Evolutionary conservation across 192 early-diverging fungal species (phyloP).

Genomic region (Coemansia sp.): DNA sequence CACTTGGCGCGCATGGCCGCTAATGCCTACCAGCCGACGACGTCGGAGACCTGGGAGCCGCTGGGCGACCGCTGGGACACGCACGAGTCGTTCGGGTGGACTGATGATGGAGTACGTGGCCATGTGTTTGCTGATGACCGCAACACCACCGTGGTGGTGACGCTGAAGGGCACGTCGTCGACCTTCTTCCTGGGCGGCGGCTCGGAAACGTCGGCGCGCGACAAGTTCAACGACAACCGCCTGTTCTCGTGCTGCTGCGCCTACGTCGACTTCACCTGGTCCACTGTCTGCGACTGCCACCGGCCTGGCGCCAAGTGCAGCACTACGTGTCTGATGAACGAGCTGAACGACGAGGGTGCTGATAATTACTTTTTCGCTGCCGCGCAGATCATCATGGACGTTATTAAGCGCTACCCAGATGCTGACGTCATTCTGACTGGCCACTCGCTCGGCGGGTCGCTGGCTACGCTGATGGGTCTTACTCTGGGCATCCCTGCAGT

Average conservation of each 20-base stretch:
- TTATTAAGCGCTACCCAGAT: constrained; percentile 66
- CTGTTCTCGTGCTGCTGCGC: constrained; percentile 98
- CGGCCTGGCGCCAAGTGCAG: constrained; percentile 61
- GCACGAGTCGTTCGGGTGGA: constrained; percentile 75
- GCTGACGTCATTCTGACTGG: constrained; percentile 80
- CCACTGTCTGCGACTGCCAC: constrained; percentile 83
- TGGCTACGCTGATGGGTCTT: constrained; percentile 75
- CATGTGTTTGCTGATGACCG: constrained; percentile 79
- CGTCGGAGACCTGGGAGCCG: constrained; percentile 67
- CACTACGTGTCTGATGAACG: constrained; percentile 62
- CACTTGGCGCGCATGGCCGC: constrained; percentile 78
- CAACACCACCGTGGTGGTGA: constrained; percentile 73
- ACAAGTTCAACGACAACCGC: constrained; percentile 88
- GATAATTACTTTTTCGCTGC: constrained; percentile 52
- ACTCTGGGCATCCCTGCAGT: constrained; percentile 85
- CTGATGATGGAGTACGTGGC: constrained; percentile 73
- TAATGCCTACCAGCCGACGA: constrained; percentile 78
- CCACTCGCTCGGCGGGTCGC: constrained; percentile 81
- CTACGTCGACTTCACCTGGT: constrained; percentile 78
- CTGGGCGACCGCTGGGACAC: constrained; percentile 67
- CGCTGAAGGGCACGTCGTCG: constrained; percentile 85
- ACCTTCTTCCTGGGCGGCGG: constrained; percentile 65
- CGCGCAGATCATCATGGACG: constrained; percentile 68
- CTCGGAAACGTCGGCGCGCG: constrained; percentile 69
- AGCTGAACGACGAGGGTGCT: constrained; percentile 61